Percentiles rank a stretch among this genome's conserved stretches.
These are phyloP conservation scores for Lasiodiplodia sp. DNA, from an alignment of 2,329 filamentous ascomycete genomes.

Conservation along the genomic window DNA sequence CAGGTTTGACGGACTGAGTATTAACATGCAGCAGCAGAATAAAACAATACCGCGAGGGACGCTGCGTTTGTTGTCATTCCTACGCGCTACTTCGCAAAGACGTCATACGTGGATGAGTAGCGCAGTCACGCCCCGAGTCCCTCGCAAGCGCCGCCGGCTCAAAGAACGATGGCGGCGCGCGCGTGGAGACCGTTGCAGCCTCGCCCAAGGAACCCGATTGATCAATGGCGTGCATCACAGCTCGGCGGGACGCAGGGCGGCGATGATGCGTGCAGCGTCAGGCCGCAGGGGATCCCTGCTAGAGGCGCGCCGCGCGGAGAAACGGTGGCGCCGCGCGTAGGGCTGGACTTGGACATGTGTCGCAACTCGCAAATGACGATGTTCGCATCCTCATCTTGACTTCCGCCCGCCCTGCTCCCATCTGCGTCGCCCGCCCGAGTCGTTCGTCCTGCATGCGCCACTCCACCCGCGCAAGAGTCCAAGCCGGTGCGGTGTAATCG, in stretches of 20 bases:
- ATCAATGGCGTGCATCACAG: background rate
- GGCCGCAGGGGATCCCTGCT: background rate
- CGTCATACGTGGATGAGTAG: conserved; percentile 19
- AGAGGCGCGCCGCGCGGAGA: conserved; percentile 9
- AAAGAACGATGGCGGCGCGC: background rate
- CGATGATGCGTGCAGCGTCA: background rate
- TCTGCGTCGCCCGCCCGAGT: conserved; percentile 4
- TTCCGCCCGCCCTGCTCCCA: background rate
- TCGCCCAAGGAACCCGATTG: background rate
- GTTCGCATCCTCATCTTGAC: conserved; percentile 3
- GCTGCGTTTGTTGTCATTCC: background rate
- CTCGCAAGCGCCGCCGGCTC: background rate
- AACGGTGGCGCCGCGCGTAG: conserved; percentile 21
- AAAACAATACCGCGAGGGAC: background rate
- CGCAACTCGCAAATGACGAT: conserved; percentile 5
- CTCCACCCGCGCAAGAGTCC: background rate
- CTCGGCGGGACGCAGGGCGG: background rate
- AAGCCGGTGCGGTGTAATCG: conserved; percentile 26
- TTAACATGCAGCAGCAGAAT: background rate
- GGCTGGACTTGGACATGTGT: conserved; percentile 28
- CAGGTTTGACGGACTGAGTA: background rate
- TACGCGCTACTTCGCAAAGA: background rate
- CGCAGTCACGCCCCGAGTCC: background rate
- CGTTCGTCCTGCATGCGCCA: conserved; percentile 27
- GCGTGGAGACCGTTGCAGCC: background rate